phyloP scores from a whole-genome alignment of 495 filamentous ascomycete species.

The Beverwykella pulmonaria region DNA sequence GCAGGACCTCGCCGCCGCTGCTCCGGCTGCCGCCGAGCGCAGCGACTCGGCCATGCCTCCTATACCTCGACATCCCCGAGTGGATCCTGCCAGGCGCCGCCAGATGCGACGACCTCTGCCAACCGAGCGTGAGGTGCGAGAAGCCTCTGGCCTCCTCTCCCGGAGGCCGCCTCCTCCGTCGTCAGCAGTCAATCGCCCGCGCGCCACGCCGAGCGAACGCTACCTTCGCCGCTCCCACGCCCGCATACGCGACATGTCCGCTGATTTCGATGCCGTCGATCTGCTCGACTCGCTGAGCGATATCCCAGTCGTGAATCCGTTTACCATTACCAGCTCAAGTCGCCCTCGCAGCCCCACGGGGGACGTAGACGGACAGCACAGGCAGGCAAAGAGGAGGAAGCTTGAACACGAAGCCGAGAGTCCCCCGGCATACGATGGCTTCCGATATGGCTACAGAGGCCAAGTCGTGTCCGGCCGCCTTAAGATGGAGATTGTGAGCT shows the following conservation, averaged over 20 bases:
- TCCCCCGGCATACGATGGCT: constrained; percentile 56
- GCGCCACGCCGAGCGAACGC: constrained; percentile 30
- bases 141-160: background rate
- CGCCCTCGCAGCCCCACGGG: constrained; percentile 21
- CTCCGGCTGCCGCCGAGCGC: constrained; percentile 1
- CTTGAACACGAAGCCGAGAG: constrained; percentile 62
- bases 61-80: background rate
- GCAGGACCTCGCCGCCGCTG: background rate
- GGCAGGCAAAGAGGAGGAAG: constrained; percentile 68
- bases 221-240: constrained; percentile 28
- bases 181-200: constrained; percentile 15
- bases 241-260: constrained; percentile 12
- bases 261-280: constrained; percentile 14
- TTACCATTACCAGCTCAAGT: background rate
- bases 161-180: constrained; percentile 6
- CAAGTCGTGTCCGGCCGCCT: constrained; percentile 79
- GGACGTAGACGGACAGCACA: constrained; percentile 13
- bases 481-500: constrained; percentile 83
- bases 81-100: constrained; percentile 2
- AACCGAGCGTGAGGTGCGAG: constrained; percentile 2
- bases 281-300: constrained; percentile 8
- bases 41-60: background rate
- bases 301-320: background rate
- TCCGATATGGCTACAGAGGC: constrained; percentile 79
- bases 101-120: constrained; percentile 3